These are phyloP conservation scores for Candida hispaniensis DNA, from an alignment of 805 yeast species.

Conservation along the genomic window DNA sequence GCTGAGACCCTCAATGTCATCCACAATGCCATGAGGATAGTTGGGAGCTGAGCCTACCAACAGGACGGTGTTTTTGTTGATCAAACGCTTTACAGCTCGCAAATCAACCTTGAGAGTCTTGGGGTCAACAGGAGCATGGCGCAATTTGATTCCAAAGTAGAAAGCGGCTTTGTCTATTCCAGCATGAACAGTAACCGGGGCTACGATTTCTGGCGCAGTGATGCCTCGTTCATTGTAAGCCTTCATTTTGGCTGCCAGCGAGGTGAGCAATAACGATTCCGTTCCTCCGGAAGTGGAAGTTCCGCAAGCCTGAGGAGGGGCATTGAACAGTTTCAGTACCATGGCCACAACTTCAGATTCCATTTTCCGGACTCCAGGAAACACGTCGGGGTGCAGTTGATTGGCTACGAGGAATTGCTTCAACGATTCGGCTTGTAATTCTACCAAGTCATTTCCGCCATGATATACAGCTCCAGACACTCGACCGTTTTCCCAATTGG, in stretches of 20 bases:
- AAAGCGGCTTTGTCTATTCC: conserved; percentile 89
- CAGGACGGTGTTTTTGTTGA: conserved; percentile 71
- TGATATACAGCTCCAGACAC: conserved; percentile 96
- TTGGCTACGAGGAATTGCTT: conserved; percentile 74
- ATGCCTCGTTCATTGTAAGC: conserved; percentile 47
- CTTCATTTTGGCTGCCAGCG: conserved; percentile 76
- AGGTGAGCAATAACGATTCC: conserved; percentile 77
- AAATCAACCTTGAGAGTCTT: conserved; percentile 57
- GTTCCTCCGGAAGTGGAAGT: conserved; percentile 92
- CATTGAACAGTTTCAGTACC: conserved; percentile 73
- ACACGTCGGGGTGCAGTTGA: conserved; percentile 93
- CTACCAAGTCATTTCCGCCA: conserved; percentile 72
- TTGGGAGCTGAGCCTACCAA: conserved; percentile 93
- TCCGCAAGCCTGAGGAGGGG: conserved; percentile 66
- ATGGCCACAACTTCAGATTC: conserved; percentile 89
- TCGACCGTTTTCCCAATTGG: conserved; percentile 76
- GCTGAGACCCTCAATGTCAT: conserved; percentile 69
- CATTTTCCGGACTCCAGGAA: conserved; percentile 94
- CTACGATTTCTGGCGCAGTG: conserved; percentile 70
- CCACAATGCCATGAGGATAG: conserved; percentile 93
- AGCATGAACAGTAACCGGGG: conserved; percentile 87
- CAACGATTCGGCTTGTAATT: conserved; percentile 68
- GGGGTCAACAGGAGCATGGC: conserved; percentile 68
- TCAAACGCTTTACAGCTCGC: conserved; percentile 47
- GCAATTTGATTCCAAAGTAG: conserved; percentile 77